Base-by-base conservation (phyloP, 148 eudicot genomes). In the Rhododendron molle region DNA sequence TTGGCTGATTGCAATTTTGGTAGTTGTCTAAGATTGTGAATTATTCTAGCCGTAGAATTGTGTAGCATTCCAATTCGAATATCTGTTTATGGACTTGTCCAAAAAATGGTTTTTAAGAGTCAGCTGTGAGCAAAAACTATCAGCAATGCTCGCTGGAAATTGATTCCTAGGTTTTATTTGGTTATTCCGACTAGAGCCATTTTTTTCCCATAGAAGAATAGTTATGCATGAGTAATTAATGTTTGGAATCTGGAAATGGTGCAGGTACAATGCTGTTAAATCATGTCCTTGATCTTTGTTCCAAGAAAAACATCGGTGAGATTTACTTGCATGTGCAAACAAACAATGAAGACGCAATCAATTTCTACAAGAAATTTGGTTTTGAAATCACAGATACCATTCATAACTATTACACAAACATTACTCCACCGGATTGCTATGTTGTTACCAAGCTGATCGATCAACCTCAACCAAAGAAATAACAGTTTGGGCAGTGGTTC, bases 251-350 rank as follows among this genome's bases (percentile, higher is more conserved):
- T 71, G 76, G 76, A 71, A 69, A 71, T 67, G 18, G 34, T 89
- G 80, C 93, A 96, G 99, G 99, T 85, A 91, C 97, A 13, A 92
- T 88, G 88, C 93, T 96, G 73, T 89, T 96, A 86, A 93, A 92
- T 89, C 94, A 94, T 86, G 97, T 92, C 71, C 90, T 94, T 85
- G 98, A 95, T 54, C 91, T 93, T 76, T 87, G 95, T 83, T 44
- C 91, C 62, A 96, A 96, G 92, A 94, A 94, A 86, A 94, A 89
- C 89, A 92, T 95, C 79, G 86, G 93, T 5, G 97, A 96, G 90
- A 88, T 95, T 32, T 96, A 94, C 93, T 91, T 96, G 94, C 99
- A 96, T 69, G 98, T 96, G 88, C 98, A 96, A 90, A 96, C 96
- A 52, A 96, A 94, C 91, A 96, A 96, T 47, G 98, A 96, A 1